These are phyloP conservation scores for Dipodascopsis tothii DNA, from an alignment of 805 yeast species.

Conservation along the genomic window DNA sequence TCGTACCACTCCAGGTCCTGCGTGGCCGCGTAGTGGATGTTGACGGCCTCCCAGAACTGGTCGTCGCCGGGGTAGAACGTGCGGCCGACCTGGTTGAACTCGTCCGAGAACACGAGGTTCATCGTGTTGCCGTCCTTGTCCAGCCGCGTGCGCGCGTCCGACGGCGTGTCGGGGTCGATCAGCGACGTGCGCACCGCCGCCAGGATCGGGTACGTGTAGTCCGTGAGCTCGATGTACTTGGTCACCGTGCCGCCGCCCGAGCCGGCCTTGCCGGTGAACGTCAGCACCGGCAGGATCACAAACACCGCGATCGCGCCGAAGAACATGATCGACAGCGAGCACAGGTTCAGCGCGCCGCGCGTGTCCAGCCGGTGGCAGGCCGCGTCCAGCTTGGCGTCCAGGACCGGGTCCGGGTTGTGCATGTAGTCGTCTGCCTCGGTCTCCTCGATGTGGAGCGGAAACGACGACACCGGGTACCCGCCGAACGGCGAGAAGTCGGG, in stretches of 20 bases:
- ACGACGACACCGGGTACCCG: constrained; percentile 88
- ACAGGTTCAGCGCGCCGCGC: constrained; percentile 32
- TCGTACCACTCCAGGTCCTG: constrained; percentile 89
- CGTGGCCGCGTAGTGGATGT: constrained; percentile 79
- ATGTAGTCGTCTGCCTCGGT: constrained; percentile 91
- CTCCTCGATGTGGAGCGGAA: constrained; percentile 85
- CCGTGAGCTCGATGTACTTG: constrained; percentile 30
- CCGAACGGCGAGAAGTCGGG: constrained; percentile 69
- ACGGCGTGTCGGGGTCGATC: constrained; percentile 68
- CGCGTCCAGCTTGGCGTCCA: constrained; percentile 73
- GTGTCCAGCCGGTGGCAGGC: constrained; percentile 32
- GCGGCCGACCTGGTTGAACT: constrained; percentile 82
- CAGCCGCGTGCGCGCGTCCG: constrained; percentile 41
- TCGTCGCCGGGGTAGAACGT: constrained; percentile 87
- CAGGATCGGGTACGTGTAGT: constrained; percentile 51
- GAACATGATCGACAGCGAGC: constrained; percentile 44
- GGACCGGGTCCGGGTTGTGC: constrained; percentile 93
- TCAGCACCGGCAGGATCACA: constrained; percentile 72
- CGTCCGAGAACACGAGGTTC: constrained; percentile 82
- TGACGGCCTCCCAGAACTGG: constrained; percentile 82
- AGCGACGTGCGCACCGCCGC: constrained; percentile 53
- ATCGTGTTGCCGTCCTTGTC: constrained; percentile 59
- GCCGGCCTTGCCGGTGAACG: constrained; percentile 54
- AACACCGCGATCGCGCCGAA: constrained; percentile 62
- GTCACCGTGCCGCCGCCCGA: constrained; percentile 6